Evolutionary conservation across 352 stramenopile genomes (phyloP), one percentile per base, ranked within the genome.

Genomic region (Halophytophthora batemanensis): DNA sequence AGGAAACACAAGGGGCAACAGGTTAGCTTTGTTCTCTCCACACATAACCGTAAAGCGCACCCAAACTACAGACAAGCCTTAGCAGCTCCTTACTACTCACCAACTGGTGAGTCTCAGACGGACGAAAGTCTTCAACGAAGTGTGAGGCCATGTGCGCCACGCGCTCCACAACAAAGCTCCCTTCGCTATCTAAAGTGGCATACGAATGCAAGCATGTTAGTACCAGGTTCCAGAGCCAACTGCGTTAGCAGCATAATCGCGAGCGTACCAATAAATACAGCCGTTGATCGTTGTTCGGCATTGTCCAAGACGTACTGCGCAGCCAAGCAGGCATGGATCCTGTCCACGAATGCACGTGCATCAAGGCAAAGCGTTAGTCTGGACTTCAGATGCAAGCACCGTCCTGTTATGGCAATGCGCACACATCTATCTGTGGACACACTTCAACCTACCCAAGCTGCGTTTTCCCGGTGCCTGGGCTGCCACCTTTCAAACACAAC

Each of bases 161-260:
- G 40, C 95, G 83, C 47, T 97, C 87, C 4, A 93, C 62, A 25
- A 90, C 71, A 53, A 98, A 98, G 64, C 84, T 95, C 2, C 93
- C 93, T 71, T 98, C 95, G 19, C 92, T 82, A 83, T 96, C 69
- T 97, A 21, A 17, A 33, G 29, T 0, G 14, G 5, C 25, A 49
- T 44, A 21, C 37, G 1, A 19, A 17, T 51, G 12, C 51, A 19
- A 4, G n/a, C 5, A 2, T 7, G 13, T 51, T 53, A 50, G 33
- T 21, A 43, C 10, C 14, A 23, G 12, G 31, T 3, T 8, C 18
- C 28, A 45, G 2, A n/a, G 1, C 19, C 19, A 19, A 45, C 10
- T 3, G 22, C 22, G 11, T 17, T 38, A 5, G 10, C 3, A 38
- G 15, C 33, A 38, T 38, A 5, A 17, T 13, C 6, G 10, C 33